Evolutionary conservation across 768 basidiomycete genomes (phyloP), one percentile per base, ranked within the genome.

Genomic region (Gyrodon lividus): DNA sequence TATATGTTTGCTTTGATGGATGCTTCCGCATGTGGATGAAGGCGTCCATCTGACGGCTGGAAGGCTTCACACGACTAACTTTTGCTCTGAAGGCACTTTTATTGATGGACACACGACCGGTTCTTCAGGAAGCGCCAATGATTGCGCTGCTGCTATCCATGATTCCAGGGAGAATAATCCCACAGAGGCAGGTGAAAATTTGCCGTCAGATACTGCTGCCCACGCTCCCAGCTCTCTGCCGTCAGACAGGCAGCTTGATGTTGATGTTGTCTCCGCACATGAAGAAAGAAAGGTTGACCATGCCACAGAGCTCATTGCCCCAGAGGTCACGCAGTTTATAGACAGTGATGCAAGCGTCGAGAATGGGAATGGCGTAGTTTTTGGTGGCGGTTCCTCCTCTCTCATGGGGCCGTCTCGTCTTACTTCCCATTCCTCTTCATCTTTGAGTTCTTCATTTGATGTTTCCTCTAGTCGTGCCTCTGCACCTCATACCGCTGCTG

Each of bases 41-140:
- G 74, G 71, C 73, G 70, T 69, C 73, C 76, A 68, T 74, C 63
- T 55, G 50, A 52, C 57, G 44, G 46, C 41, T 50, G 40, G 56
- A 73, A 62, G 67, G 71, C 74, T 79, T 76, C 81, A 74, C 77
- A 74, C 75, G 67, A 70, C 87, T 89, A 70, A 89, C 72, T 68
- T 59, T 66, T 72, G 39, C 59, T 58, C 60, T 65, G 64, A 78
- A 76, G 77, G 72, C 63, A 64, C 60, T 64, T 61, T 76, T 57
- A 19, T 52, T 72, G 70, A 75, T 70, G 71, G 67, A 60, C 57
- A 57, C 58, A 71, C 60, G 57, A 51, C 55, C 55, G 66, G 61
- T 62, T 56, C 74, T 65, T 68, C 62, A 55, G 71, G 64, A 54
- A 54, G 48, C 37, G 23, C 33, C 40, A 52, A 57, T 56, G 55